Base-by-base conservation (phyloP, 345 rosid species). In the Cardiospermum halicacabum region DNA sequence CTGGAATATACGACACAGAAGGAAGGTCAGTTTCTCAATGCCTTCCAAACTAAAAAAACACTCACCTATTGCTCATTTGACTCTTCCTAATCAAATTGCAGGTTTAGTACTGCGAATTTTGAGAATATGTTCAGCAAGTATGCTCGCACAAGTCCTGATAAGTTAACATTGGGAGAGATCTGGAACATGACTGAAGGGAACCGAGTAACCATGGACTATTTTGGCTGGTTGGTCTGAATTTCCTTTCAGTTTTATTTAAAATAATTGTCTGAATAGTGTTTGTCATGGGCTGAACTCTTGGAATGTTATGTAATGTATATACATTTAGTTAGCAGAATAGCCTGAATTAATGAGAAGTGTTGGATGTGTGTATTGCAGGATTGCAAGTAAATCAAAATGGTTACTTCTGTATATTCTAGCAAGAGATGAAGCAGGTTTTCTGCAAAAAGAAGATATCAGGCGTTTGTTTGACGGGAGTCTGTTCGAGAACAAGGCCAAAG, bases 121-220 rank as follows among this genome's bases (percentile, higher is more conserved):
- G 97, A 89, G 74, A 70, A 75, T 73, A 78, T 81, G 12, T 89
- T 88, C 56, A 88, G 98, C 89, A 89, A 89, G 75, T 86, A 87
- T 49, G 91, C 91, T 0, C 72, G 60, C 0, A 88, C 91, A 0
- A 55, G 72, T 13, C 93, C 91, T 0, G 81, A 88, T 73, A 89
- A 81, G 78, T 40, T 89, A 5, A 74, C 86, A 1, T 32, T 79
- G 2, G 64, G 80, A 64, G 97, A 92, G 75, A 27, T 92, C 6
- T 89, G 98, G 98, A 48, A 82, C 31, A 71, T 89, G 97, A 92
- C 97, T 0, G 77, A 92, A 62, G 97, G 87, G 51, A 79, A 84
- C 32, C 78, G 89, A 1, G 31, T 65, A n/a, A 74, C 89, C 3
- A 83, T 53, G 3, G 96, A 89, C 78, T 18, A 84, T 25, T 79